Percentiles rank a stretch among this genome's conserved stretches.
Evolutionary conservation across 495 filamentous ascomycete species (phyloP).

Genomic region (Penicillium tannophilum): DNA sequence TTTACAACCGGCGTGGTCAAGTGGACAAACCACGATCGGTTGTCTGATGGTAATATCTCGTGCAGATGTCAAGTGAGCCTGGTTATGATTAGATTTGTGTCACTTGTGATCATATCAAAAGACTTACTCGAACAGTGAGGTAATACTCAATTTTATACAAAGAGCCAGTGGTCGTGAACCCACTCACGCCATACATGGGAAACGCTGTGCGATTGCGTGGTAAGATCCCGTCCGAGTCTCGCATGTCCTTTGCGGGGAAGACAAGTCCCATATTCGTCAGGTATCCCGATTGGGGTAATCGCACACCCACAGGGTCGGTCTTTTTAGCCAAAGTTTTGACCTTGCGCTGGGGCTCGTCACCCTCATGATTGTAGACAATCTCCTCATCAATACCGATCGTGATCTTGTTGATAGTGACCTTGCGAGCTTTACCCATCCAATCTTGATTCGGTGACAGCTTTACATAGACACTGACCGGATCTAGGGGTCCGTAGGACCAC

Average conservation of each 20-base stretch:
- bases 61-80: slow-evolving; percentile 91
- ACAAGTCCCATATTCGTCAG: slow-evolving; percentile 88
- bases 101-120: not conserved
- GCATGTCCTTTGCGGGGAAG: slow-evolving; percentile 86
- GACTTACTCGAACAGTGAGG: slow-evolving; percentile 82
- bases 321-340: slow-evolving; percentile 83
- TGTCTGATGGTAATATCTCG: slow-evolving; percentile 89
- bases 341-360: slow-evolving; percentile 93
- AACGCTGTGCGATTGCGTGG: slow-evolving; percentile 83
- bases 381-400: slow-evolving; percentile 95
- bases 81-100: slow-evolving; percentile 11
- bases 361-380: slow-evolving; percentile 95
- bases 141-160: slow-evolving; percentile 99
- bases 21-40: slow-evolving; percentile 93
- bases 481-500: slow-evolving; percentile 95
- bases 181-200: slow-evolving; percentile 82
- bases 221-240: slow-evolving; percentile 87
- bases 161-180: slow-evolving; percentile 91
- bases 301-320: slow-evolving; percentile 76
- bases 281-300: slow-evolving; percentile 84
- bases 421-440: slow-evolving; percentile 84
- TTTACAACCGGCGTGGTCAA: slow-evolving; percentile 93
- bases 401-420: slow-evolving; percentile 92
- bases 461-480: slow-evolving; percentile 94
- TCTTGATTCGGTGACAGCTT: slow-evolving; percentile 90